These are phyloP conservation scores for Cutaneotrichosporon dermatis DNA, from an alignment of 1,284 basidiomycete species.

Conservation along the genomic window DNA sequence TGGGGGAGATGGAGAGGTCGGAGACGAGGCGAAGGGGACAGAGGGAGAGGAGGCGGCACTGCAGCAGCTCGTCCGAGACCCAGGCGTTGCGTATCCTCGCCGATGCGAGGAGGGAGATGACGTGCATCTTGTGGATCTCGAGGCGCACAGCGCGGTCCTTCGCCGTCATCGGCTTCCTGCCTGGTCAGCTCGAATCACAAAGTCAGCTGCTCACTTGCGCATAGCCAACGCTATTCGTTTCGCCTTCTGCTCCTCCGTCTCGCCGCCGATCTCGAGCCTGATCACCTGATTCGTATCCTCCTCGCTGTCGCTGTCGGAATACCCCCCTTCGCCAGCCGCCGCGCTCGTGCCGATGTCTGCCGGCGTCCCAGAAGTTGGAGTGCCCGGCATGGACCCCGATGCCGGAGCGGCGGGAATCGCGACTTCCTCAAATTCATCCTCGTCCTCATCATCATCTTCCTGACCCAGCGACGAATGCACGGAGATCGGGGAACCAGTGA, in stretches of 20 bases:
- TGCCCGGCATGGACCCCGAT: slow-evolving; percentile 30
- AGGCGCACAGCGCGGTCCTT: slow-evolving; percentile 67
- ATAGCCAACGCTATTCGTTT: slow-evolving; percentile 36
- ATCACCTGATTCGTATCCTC: slow-evolving; percentile 33
- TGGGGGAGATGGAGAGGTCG: slow-evolving; percentile 75
- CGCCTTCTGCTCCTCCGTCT: slow-evolving; percentile 40
- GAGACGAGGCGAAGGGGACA: slow-evolving; percentile 73
- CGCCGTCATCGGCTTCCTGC: slow-evolving; percentile 47
- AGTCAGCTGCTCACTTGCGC: slow-evolving; percentile 36
- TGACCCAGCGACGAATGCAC: slow-evolving; percentile 8
- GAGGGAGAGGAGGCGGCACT: slow-evolving; percentile 69
- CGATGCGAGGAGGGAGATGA: slow-evolving; percentile 70
- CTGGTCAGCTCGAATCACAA: neutral
- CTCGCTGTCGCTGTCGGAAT: slow-evolving; percentile 15
- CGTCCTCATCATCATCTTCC: slow-evolving; percentile 28
- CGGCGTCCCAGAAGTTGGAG: slow-evolving; percentile 18
- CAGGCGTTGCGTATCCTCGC: slow-evolving; percentile 73
- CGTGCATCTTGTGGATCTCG: slow-evolving; percentile 80
- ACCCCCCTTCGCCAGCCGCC: slow-evolving; percentile 1
- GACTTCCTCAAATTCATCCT: slow-evolving; percentile 47
- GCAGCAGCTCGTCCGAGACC: slow-evolving; percentile 76
- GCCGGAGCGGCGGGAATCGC: slow-evolving; percentile 30
- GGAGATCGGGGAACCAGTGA: slow-evolving; percentile 11
- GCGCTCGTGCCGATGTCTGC: slow-evolving; percentile 7
- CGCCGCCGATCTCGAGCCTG: slow-evolving; percentile 40